Percentiles rank a stretch among this genome's conserved stretches.
Evolutionary conservation across 148 eudicot genomes (phyloP).

Genomic region (Rhododendron simsii): DNA sequence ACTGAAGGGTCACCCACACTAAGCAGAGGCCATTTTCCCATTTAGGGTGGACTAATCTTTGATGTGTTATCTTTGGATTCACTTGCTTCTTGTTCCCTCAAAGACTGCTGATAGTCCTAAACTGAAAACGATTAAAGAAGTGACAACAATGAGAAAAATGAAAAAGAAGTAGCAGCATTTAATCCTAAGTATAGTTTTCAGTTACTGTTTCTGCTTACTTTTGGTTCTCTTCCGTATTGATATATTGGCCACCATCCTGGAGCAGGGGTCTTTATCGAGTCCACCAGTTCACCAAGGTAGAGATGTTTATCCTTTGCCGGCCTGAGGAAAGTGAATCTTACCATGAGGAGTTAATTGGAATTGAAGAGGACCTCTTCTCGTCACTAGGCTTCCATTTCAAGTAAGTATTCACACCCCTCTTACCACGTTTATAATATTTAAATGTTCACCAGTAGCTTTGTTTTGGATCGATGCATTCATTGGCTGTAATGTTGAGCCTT

Average conservation of each 20-base stretch:
- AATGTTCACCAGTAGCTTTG: background rate
- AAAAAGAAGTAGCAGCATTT: background rate
- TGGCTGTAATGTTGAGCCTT: background rate
- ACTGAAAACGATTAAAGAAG: background rate
- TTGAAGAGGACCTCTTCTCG: slow-evolving; percentile 80
- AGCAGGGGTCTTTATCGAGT: slow-evolving; percentile 91
- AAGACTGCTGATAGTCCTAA: background rate
- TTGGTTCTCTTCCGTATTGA: slow-evolving; percentile 5
- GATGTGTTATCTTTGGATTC: background rate
- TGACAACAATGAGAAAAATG: background rate
- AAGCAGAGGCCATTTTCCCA: background rate
- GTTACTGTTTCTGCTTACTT: background rate
- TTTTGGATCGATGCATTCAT: background rate
- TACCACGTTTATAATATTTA: background rate
- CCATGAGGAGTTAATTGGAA: slow-evolving; percentile 77
- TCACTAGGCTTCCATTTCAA: slow-evolving; percentile 83
- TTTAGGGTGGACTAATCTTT: background rate
- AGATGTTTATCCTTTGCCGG: slow-evolving; percentile 84
- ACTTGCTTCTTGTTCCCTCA: background rate
- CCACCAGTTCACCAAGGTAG: slow-evolving; percentile 93
- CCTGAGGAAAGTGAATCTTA: slow-evolving; percentile 79
- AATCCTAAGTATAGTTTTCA: background rate
- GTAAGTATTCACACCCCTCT: slow-evolving; percentile 23
- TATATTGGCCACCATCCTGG: slow-evolving; percentile 17
- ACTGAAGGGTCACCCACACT: background rate